phyloP scores from a whole-genome alignment of 345 rosid genomes.

The Corymbia maculata region DNA sequence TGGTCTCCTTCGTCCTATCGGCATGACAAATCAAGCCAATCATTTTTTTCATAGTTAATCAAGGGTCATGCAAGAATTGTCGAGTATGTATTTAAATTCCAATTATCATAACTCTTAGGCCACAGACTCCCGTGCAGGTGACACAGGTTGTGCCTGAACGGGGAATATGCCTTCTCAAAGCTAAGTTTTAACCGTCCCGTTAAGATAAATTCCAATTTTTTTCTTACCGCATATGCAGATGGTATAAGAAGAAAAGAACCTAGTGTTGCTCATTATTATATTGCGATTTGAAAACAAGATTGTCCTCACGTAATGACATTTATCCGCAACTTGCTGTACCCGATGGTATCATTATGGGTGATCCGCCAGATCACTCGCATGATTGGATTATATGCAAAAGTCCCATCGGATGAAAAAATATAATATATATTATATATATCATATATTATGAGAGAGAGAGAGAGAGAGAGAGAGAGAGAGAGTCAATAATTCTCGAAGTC shows the following conservation, averaged over 20 bases:
- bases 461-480: background rate
- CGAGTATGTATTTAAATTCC: background rate
- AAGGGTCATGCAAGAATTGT: background rate
- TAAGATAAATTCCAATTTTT: background rate
- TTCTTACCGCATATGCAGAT: background rate
- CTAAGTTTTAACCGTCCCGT: background rate
- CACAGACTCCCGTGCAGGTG: background rate
- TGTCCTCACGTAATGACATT: background rate
- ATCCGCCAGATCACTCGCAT: background rate
- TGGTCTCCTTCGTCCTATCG: background rate
- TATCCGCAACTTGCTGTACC: background rate
- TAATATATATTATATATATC: background rate
- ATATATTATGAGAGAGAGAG: background rate
- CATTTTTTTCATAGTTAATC: background rate
- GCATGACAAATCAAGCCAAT: background rate
- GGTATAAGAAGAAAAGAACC: background rate
- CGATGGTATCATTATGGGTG: background rate
- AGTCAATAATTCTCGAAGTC: background rate
- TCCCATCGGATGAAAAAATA: background rate
- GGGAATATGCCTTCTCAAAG: background rate
- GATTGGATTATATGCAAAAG: background rate
- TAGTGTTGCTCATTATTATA: background rate
- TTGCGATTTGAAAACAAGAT: background rate
- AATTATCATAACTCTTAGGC: background rate
- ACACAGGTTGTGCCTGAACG: fast-evolving